phyloP scores from a whole-genome alignment of 495 filamentous ascomycete species.

The Neurospora tetraspora region DNA sequence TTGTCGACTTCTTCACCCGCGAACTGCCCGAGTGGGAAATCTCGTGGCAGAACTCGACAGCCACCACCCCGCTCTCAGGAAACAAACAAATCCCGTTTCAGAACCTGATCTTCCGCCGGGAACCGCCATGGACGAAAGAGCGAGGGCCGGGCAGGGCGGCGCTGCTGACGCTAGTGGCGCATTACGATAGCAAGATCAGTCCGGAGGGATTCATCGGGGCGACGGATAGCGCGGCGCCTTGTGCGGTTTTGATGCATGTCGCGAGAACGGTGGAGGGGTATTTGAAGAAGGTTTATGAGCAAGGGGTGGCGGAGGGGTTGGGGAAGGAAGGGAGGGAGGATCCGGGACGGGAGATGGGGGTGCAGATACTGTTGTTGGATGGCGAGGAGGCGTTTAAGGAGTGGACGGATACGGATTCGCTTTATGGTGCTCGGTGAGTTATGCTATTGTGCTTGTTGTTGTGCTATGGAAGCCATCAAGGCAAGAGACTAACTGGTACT shows the following conservation, averaged over 20 bases:
- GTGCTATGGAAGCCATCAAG: not conserved
- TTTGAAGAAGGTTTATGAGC: conserved; percentile 28
- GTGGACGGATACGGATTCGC: conserved; percentile 67
- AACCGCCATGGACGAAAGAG: conserved; percentile 64
- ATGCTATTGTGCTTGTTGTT: not conserved
- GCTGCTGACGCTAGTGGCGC: conserved; percentile 76
- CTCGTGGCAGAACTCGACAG: conserved; percentile 73
- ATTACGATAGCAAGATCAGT: conserved; percentile 73
- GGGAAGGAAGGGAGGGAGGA: conserved; percentile 22
- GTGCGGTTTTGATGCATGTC: conserved; percentile 73
- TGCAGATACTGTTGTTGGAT: conserved; percentile 80
- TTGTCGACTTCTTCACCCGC: conserved; percentile 61
- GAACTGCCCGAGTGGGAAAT: conserved; percentile 67
- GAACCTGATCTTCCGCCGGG: conserved; percentile 70
- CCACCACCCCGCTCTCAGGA: conserved; percentile 57
- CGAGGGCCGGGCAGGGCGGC: conserved; percentile 50
- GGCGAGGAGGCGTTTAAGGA: conserved; percentile 78
- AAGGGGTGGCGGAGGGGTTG: conserved; percentile 21
- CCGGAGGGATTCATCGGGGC: conserved; percentile 80
- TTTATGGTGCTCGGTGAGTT: conserved; percentile 65
- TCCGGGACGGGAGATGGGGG: conserved; percentile 42
- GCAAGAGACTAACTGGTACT: not conserved
- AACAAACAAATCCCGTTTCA: conserved; percentile 62
- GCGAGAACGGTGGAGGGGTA: conserved; percentile 32
- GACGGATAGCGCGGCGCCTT: conserved; percentile 81